Evolutionary conservation across 345 rosid species (phyloP).

Genomic region (Brassica incana): DNA sequence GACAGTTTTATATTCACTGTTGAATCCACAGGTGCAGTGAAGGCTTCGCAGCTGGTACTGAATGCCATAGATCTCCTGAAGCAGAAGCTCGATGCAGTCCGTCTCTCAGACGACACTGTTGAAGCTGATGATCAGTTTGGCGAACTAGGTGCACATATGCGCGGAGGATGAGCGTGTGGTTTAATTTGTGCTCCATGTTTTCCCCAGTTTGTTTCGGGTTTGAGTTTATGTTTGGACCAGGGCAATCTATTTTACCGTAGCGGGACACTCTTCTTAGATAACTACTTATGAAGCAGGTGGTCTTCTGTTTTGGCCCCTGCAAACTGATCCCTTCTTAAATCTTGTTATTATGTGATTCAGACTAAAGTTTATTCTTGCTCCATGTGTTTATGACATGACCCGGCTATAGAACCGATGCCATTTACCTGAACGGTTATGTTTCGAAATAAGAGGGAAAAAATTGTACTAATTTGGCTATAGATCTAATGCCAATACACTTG

Average conservation of each 20-base stretch:
- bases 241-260: slow-evolving; percentile 9
- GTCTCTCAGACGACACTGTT: slow-evolving; percentile 87
- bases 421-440: not conserved
- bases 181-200: not conserved
- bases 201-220: not conserved
- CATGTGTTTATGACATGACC: not conserved
- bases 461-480: not conserved
- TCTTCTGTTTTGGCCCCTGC: not conserved
- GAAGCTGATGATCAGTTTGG: slow-evolving; percentile 99
- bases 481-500: not conserved
- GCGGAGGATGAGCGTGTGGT: slow-evolving; percentile 59
- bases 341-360: not conserved
- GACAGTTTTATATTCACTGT: slow-evolving; percentile 89
- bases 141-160: slow-evolving; percentile 98
- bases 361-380: not conserved
- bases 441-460: not conserved
- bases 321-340: slow-evolving; percentile 7
- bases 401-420: not conserved
- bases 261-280: slow-evolving; percentile 8
- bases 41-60: slow-evolving; percentile 83
- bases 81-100: slow-evolving; percentile 90
- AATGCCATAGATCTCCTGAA: slow-evolving; percentile 85
- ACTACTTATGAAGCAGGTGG: slow-evolving; percentile 17
- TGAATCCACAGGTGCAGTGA: slow-evolving; percentile 90
- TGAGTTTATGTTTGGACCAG: slow-evolving; percentile 13